Percentiles rank a stretch among this genome's conserved stretches.
phyloP scores from a whole-genome alignment of 2,329 filamentous ascomycete species.

The Chaetomium strumarium region DNA sequence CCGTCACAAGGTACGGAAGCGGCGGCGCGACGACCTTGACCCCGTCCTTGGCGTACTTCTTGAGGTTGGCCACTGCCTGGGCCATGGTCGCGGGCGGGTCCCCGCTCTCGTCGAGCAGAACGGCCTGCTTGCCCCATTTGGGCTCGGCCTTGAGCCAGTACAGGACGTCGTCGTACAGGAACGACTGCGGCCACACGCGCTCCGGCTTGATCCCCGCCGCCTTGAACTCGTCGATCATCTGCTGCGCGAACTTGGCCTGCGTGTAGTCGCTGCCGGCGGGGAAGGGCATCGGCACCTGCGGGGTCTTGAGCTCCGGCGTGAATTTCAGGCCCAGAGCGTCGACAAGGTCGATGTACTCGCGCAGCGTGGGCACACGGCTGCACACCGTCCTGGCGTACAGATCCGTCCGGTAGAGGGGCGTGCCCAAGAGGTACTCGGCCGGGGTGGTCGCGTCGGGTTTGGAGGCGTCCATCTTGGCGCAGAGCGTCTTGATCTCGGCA shows the following conservation, averaged over 20 bases:
- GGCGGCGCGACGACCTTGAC: constrained; percentile 59
- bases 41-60: constrained; percentile 49
- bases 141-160: constrained; percentile 62
- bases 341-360: constrained; percentile 56
- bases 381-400: constrained; percentile 53
- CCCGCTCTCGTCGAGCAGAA: constrained; percentile 59
- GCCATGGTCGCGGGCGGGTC: constrained; percentile 46
- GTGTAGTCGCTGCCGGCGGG: constrained; percentile 51
- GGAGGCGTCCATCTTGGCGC: constrained; percentile 64
- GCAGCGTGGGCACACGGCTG: constrained; percentile 54
- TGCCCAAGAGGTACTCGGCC: constrained; percentile 52
- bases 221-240: constrained; percentile 57
- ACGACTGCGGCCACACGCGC: constrained; percentile 59
- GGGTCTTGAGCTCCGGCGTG: constrained; percentile 63
- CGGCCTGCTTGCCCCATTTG: constrained; percentile 54
- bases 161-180: constrained; percentile 56
- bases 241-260: constrained; percentile 57
- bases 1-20: constrained; percentile 54
- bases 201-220: constrained; percentile 44
- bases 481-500: constrained; percentile 60
- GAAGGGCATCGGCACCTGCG: constrained; percentile 66
- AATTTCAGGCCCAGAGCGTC: constrained; percentile 55
- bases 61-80: constrained; percentile 51
- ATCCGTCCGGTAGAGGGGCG: constrained; percentile 57
- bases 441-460: constrained; percentile 54